These are phyloP conservation scores for Populus tremula DNA, from an alignment of 345 rosid species.

Conservation along the genomic window DNA sequence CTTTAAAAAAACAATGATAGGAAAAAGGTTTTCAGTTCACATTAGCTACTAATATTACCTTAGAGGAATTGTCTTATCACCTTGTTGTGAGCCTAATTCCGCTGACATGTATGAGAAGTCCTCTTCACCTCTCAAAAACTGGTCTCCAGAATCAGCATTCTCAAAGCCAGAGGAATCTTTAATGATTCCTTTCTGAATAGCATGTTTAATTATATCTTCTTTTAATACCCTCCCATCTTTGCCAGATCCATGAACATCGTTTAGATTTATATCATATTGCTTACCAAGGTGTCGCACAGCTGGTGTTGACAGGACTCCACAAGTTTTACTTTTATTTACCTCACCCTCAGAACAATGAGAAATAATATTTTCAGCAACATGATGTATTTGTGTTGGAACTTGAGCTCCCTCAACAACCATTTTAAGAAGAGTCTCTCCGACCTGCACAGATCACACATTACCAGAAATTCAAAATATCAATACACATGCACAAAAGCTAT, in stretches of 20 bases:
- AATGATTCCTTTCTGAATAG: conserved; percentile 44
- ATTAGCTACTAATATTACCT: conserved; percentile 42
- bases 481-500: background rate
- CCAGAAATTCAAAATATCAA: conserved; percentile 8
- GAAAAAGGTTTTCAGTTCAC: background rate
- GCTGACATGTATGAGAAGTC: conserved; percentile 16
- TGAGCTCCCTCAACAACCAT: conserved; percentile 49
- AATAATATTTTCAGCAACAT: conserved; percentile 17
- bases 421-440: conserved; percentile 86
- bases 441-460: conserved; percentile 39
- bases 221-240: conserved; percentile 71
- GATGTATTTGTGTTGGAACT: conserved; percentile 25
- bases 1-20: too few relatives aligned
- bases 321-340: conserved; percentile 24
- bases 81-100: conserved; percentile 24
- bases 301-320: conserved; percentile 65
- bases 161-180: conserved; percentile 31
- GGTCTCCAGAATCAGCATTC: conserved; percentile 24
- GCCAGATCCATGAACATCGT: conserved; percentile 65
- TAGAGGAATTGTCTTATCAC: conserved; percentile 61
- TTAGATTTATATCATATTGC: conserved; percentile 57
- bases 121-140: conserved; percentile 26
- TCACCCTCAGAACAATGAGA: conserved; percentile 29
- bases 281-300: conserved; percentile 80
- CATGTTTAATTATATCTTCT: conserved; percentile 65